Evolutionary conservation across 495 filamentous ascomycete species (phyloP).

Genomic region (Aspergillus leporis): DNA sequence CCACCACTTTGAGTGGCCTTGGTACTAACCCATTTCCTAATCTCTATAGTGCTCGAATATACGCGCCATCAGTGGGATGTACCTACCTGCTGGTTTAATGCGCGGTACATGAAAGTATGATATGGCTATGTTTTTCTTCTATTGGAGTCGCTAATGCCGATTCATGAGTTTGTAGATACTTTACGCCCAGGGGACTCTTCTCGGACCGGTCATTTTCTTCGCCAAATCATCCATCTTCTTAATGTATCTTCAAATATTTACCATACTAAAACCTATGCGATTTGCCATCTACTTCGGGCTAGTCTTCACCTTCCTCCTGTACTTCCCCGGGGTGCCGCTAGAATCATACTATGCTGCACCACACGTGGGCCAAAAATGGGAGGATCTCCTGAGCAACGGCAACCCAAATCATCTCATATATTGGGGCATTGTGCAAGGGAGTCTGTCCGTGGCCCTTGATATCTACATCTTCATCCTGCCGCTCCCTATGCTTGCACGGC

Average conservation of each 20-base stretch:
- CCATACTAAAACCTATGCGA: neutral
- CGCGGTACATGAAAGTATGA: neutral
- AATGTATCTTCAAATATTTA: neutral
- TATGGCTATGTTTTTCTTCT: neutral
- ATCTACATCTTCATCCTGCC: slow-evolving; percentile 5
- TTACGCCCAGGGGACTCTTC: neutral
- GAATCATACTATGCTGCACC: neutral
- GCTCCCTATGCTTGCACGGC: neutral
- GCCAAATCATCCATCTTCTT: slow-evolving; percentile 2
- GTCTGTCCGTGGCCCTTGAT: neutral
- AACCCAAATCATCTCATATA: neutral
- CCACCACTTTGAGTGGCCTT: neutral
- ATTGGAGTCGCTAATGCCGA: neutral
- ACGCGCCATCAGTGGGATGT: slow-evolving; percentile 2
- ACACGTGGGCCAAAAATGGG: slow-evolving; percentile 1
- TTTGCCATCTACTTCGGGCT: neutral
- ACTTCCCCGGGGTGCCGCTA: neutral
- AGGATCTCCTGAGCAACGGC: neutral
- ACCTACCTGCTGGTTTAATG: neutral
- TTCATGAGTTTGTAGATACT: neutral
- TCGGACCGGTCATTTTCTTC: neutral
- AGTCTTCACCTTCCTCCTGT: neutral
- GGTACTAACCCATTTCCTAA: neutral
- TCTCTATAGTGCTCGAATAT: neutral
- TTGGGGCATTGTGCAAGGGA: neutral